phyloP scores from a whole-genome alignment of 495 filamentous ascomycete genomes.

The Rhizodiscina lignyota region DNA sequence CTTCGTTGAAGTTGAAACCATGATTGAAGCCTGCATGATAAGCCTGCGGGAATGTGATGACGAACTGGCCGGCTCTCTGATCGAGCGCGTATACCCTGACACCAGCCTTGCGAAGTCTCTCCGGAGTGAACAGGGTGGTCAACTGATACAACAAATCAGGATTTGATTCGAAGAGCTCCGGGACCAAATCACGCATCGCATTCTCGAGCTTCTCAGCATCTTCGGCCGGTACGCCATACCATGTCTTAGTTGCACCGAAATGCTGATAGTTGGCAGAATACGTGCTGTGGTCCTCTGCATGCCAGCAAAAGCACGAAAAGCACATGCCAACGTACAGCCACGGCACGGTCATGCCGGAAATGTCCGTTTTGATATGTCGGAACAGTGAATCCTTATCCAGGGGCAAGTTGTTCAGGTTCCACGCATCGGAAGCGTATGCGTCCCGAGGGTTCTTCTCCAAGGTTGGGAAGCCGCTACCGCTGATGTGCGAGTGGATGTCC shows the following conservation, averaged over 20 bases:
- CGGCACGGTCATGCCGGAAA: constrained; percentile 99
- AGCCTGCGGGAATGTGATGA: constrained; percentile 49
- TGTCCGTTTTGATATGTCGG: constrained; percentile 92
- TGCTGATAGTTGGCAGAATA: constrained; percentile 99
- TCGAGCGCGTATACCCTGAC: constrained; percentile 86
- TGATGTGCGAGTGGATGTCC: constrained; percentile 96
- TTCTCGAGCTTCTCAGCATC: constrained; percentile 89
- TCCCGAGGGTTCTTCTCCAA: constrained; percentile 80
- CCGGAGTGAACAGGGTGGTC: constrained; percentile 83
- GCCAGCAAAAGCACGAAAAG: constrained; percentile 99
- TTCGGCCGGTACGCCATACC: constrained; percentile 93
- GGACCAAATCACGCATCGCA: constrained; percentile 88
- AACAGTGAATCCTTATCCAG: constrained; percentile 86
- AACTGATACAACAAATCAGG: constrained; percentile 94
- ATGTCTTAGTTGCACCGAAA: constrained; percentile 96
- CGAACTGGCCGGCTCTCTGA: constrained; percentile 88
- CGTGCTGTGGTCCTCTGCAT: constrained; percentile 94
- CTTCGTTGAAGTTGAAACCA: constrained; percentile 95
- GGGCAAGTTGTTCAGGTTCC: constrained; percentile 92
- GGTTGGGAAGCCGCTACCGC: constrained; percentile 94
- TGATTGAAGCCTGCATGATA: constrained; percentile 37
- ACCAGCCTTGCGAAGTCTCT: constrained; percentile 86
- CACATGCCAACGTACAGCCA: constrained; percentile 99
- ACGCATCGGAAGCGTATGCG: constrained; percentile 72
- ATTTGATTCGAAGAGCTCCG: constrained; percentile 92